Base-by-base conservation (phyloP, 2,329 filamentous ascomycete species). In the Colletotrichum graminicola region DNA sequence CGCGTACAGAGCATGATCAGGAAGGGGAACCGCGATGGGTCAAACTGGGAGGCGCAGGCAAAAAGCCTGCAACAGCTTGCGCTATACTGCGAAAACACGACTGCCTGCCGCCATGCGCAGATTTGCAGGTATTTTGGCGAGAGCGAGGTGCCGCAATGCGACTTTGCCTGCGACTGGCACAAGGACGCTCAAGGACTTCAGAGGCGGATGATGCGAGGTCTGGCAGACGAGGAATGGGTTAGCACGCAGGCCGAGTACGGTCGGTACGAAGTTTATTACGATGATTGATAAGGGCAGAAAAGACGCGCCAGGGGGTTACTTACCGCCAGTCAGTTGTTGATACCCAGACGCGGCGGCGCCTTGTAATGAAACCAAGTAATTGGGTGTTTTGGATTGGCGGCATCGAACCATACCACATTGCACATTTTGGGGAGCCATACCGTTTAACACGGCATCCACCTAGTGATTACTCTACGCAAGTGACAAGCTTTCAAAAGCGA, bases 71-170 rank as follows among this genome's bases (percentile, higher is more conserved):
- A 89, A 70, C 87, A 90, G 36, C 84, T 98, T 21, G 88, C 95
- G 2, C 83, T 88, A 12, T 98, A 97, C 78, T 97, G 95, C 79
- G 95, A 98, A 80, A 89, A 89, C 67, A 92, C 90, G 0, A 85
- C 84, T 14, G 83, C 83, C 14, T 98, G 95, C 78, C 88, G 94
- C 59, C 95, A 98, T 77, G 86, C 88, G 59, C 80, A 91, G 32
- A 94, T 97, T 66, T 91, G 89, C 74, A 86, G 87, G 61, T 95
- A 96, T 78, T 97, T 96, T 82, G 93, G 92, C 2, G 93, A 95
- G 78, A 80, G 79, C 21, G 78, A 82, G 54, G 79, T 82, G 16
- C 88, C 89, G 2, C 83, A 84, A 26, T 95, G 93, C 76, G 89
- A 94, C 75, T 93, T 88, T 82, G 93, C 93, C 3, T 95, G 93